Percentiles rank a stretch among this genome's conserved stretches.
Conservation (phyloP, 352 stramenopile genomes). For the Pythium aquatile region DNA sequence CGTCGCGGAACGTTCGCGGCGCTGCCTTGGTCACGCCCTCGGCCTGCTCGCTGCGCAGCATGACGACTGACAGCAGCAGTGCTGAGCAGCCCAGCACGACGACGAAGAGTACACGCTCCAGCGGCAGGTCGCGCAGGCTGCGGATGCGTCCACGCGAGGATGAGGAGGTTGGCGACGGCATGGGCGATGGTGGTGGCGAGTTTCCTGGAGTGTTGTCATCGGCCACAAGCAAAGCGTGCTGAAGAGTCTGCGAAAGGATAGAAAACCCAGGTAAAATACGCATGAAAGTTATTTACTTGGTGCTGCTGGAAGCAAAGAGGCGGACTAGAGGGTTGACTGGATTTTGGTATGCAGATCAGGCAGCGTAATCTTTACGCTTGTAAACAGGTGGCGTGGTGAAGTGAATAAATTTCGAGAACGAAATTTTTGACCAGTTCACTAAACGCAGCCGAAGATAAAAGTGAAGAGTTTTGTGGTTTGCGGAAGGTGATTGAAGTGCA, state of each 20-base stretch:
- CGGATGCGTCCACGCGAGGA: slow-evolving; percentile 16
- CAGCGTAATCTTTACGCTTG: not conserved
- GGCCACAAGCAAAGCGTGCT: not conserved
- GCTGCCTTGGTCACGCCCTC: slow-evolving; percentile 21
- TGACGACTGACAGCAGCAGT: slow-evolving; percentile 56
- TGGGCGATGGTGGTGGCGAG: not conserved
- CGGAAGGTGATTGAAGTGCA: not conserved
- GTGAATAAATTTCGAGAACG: not conserved
- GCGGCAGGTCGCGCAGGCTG: slow-evolving; percentile 29
- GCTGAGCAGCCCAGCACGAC: slow-evolving; percentile 46
- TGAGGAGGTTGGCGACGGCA: slow-evolving; percentile 7
- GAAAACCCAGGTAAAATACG: slow-evolving; percentile 1
- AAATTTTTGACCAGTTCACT: not conserved
- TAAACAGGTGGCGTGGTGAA: not conserved
- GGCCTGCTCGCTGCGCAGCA: slow-evolving; percentile 51
- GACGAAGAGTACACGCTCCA: slow-evolving; percentile 57
- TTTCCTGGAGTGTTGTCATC: not conserved
- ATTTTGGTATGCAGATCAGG: not conserved
- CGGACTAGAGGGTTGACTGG: not conserved
- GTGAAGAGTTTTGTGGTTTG: not conserved
- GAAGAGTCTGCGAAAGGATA: slow-evolving; percentile 5
- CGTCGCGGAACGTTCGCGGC: slow-evolving; percentile 56
- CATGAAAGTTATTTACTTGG: not conserved
- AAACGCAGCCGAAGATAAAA: not conserved
- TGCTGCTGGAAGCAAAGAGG: not conserved